These are phyloP conservation scores for Cenococcum geophilum DNA, from an alignment of 495 filamentous ascomycete species.

Conservation along the genomic window DNA sequence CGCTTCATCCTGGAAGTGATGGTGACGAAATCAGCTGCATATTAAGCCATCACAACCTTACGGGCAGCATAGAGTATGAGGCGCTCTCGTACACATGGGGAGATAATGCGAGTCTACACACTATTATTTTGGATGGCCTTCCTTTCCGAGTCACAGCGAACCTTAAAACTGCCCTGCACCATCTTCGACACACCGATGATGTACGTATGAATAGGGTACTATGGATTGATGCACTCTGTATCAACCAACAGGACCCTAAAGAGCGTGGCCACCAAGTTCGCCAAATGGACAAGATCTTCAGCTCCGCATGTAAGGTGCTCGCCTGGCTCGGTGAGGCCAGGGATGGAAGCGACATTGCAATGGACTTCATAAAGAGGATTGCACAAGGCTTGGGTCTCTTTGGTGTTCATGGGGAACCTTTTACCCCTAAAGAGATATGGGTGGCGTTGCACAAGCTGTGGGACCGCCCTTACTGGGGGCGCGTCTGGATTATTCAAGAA, in stretches of 20 bases:
- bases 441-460: conserved; percentile 3
- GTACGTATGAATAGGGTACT: conserved; percentile 2
- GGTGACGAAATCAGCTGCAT: conserved; percentile 7
- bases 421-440: not conserved
- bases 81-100: conserved; percentile 10
- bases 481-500: conserved; percentile 5
- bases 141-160: conserved; percentile 8
- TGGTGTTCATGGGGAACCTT: not conserved
- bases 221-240: conserved; percentile 13
- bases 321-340: conserved; percentile 9
- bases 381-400: not conserved
- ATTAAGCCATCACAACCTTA: conserved; percentile 8
- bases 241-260: conserved; percentile 6
- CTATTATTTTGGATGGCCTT: conserved; percentile 4
- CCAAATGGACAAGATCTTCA: conserved; percentile 10
- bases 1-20: conserved; percentile 6
- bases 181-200: conserved; percentile 5
- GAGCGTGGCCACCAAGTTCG: conserved; percentile 9
- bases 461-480: not conserved
- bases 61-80: conserved; percentile 4
- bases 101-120: conserved; percentile 7
- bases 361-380: not conserved
- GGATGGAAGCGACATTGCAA: not conserved
- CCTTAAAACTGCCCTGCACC: conserved; percentile 8
- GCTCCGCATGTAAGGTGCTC: conserved; percentile 5